Base-by-base conservation (phyloP, 1,284 basidiomycete species). In the Naganishia liquefaciens region DNA sequence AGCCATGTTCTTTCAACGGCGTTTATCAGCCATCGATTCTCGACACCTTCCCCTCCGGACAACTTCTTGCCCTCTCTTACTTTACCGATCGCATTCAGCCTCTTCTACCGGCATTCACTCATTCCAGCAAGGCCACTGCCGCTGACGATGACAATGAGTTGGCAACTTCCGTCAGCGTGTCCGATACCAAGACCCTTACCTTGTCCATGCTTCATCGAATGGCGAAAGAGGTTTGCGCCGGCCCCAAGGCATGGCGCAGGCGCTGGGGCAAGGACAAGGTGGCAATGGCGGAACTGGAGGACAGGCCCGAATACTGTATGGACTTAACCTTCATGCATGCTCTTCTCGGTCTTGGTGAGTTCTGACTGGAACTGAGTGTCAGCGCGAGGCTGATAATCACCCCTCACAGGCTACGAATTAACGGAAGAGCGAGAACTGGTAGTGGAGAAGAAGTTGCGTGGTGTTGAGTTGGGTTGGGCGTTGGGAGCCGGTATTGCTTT, bases 1-100 rank as follows among this genome's bases (percentile, higher is more conserved):
- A 90, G 76, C 93, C 93, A 0, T 99, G 95, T 78, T 93, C 94
- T 1, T 99, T 99, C 81, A 89, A 92, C 71, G 95, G 95, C 42
- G 92, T 97, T 30, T 98, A 99, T 81, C 95, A 98, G 77, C 96
- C 95, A 0, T 89, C 89, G n/a, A 83, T 98, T 30, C 83, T 91
- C 69, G 89, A 95, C 69, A 89, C 91, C 5, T 98, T 98, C 85
- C 83, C 86, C 4, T 77, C 81, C 23, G 90, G 90, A 68, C 87
- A 87, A 73, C 83, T 93, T 70, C 84, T 93, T 30, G 85, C 94
- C 10, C 84, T 97, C 1, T 97, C 94, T 30, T 99, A 98, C 84
- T 98, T 99, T 80, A 96, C 93, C 81, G 95, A 98, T 82, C 90
- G 96, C 44, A 83, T 96, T 67, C 80, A 83, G 44, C 95, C 93